phyloP scores from a whole-genome alignment of 163 green algal genomes.

The Prototheca cutis region DNA sequence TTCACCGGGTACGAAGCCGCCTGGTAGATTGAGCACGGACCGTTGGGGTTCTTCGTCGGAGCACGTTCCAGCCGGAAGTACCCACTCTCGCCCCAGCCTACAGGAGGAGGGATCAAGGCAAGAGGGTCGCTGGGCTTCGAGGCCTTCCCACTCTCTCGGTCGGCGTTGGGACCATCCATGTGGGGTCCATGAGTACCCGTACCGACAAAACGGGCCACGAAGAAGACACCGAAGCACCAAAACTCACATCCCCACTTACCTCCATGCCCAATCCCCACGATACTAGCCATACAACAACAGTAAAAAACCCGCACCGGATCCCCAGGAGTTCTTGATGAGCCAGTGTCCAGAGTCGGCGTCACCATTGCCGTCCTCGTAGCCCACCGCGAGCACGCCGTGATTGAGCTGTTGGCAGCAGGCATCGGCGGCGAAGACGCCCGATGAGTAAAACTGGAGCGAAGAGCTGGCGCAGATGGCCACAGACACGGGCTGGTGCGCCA shows the following conservation, averaged over 20 bases:
- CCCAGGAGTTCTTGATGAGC: constrained; percentile 87
- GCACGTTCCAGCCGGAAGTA: constrained; percentile 61
- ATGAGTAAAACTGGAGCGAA: constrained; percentile 59
- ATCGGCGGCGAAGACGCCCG: constrained; percentile 40
- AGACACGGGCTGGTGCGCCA: constrained; percentile 56
- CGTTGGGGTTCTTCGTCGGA: constrained; percentile 24
- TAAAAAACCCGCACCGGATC: constrained; percentile 3
- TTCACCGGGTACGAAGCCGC: constrained; percentile 76
- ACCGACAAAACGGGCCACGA: no score
- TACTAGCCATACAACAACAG: no score
- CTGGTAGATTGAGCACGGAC: constrained; percentile 83
- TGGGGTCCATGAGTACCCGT: no score
- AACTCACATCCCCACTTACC: no score
- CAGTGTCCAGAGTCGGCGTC: constrained; percentile 48
- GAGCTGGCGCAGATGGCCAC: constrained; percentile 64
- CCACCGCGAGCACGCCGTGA: constrained; percentile 89
- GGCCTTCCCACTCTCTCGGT: no score
- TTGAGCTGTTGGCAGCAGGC: constrained; percentile 73
- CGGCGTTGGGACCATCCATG: no score
- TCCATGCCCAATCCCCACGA: no score
- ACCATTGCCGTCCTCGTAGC: constrained; percentile 48
- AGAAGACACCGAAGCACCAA: no score
- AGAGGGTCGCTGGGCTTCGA: no score
- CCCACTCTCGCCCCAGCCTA: constrained; percentile 30
- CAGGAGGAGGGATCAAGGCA: no score